Conservation (phyloP, 495 filamentous ascomycete species). For the Geoglossum glabrum region DNA sequence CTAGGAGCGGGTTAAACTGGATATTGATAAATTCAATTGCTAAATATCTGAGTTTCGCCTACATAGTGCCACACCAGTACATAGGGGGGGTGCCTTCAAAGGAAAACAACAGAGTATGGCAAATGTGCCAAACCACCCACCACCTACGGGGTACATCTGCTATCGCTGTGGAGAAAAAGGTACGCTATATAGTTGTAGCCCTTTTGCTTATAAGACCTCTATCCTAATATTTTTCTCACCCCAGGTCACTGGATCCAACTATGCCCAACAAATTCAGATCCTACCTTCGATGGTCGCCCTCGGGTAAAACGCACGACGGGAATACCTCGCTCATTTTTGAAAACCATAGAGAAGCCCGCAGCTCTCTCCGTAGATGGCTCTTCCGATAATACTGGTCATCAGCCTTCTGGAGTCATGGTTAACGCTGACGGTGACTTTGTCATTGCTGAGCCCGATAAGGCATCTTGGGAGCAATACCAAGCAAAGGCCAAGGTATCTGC, state of each 20-base stretch:
- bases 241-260: constrained; percentile 87
- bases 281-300: constrained; percentile 76
- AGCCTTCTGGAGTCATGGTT: constrained; percentile 77
- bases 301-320: constrained; percentile 89
- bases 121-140: constrained; percentile 73
- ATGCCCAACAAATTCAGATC: constrained; percentile 94
- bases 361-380: constrained; percentile 51
- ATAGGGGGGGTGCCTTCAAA: constrained; percentile 31
- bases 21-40: constrained; percentile 5
- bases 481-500: constrained; percentile 71
- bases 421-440: constrained; percentile 96
- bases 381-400: constrained; percentile 46
- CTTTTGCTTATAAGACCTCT: background rate
- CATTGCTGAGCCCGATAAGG: constrained; percentile 81
- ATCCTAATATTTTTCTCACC: background rate
- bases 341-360: constrained; percentile 78
- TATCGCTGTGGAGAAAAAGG: constrained; percentile 95
- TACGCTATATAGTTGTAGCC: constrained; percentile 10
- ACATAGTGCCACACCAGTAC: constrained; percentile 42
- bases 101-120: constrained; percentile 29
- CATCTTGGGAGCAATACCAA: constrained; percentile 89
- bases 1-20: too few species aligned
- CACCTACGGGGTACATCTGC: constrained; percentile 84
- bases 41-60: constrained; percentile 12
- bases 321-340: constrained; percentile 82